Evolutionary conservation across 176 grass and related monocot genomes (phyloP).

Genomic region (Poa pratensis): DNA sequence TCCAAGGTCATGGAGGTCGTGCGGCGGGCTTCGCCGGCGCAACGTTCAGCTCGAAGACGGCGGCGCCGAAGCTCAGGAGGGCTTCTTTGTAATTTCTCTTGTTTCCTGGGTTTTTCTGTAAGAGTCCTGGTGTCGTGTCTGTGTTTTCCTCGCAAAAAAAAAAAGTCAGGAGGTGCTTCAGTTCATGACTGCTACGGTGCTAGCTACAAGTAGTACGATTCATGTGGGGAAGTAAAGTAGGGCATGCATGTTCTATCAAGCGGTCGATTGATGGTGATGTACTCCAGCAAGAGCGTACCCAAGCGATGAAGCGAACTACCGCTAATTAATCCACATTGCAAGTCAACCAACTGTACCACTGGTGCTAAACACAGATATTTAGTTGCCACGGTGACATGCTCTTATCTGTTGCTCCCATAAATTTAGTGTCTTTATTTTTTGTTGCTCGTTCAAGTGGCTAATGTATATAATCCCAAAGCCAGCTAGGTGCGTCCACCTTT

Average conservation of each 20-base stretch:
- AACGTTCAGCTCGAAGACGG: no score
- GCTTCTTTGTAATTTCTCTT: no score
- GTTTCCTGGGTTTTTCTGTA: no score
- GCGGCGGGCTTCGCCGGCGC: no score
- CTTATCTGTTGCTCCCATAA: neutral
- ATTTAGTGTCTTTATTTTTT: no score
- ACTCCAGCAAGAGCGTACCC: neutral
- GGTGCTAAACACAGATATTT: neutral
- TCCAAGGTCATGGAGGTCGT: no score
- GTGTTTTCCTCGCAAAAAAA: no score
- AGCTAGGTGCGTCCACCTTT: neutral
- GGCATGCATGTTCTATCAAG: conserved; percentile 11
- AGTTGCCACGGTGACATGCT: neutral
- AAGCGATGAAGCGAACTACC: neutral
- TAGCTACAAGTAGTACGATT: neutral
- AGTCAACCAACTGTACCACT: neutral
- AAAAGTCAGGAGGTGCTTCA: neutral
- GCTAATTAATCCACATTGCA: neutral
- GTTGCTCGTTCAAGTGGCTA: no score
- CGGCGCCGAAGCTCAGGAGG: no score
- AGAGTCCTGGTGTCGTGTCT: no score
- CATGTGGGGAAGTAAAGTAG: conserved; percentile 16
- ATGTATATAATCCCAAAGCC: no score
- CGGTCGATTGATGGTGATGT: neutral
- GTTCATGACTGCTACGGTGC: neutral